Conservation (phyloP, 2,329 filamentous ascomycete genomes). For the Rutstroemia sp. region DNA sequence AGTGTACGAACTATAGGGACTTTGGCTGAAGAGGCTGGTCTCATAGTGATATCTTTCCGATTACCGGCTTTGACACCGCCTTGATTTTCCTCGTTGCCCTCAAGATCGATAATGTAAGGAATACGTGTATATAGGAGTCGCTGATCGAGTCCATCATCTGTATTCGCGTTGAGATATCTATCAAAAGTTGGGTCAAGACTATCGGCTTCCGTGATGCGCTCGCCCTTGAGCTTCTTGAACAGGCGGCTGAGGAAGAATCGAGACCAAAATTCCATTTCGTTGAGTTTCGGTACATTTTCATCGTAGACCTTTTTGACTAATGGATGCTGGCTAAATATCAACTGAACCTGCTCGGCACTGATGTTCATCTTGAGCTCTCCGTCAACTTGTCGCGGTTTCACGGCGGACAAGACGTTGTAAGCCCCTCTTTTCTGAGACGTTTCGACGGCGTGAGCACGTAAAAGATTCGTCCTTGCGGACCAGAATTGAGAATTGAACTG, state of each 20-base stretch:
- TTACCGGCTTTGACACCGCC: slow-evolving; percentile 78
- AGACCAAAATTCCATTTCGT: slow-evolving; percentile 81
- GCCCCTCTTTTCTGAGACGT: slow-evolving; percentile 77
- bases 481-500: slow-evolving; percentile 93
- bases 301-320: slow-evolving; percentile 87
- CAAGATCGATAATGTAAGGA: slow-evolving; percentile 84
- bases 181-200: slow-evolving; percentile 74
- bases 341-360: slow-evolving; percentile 82
- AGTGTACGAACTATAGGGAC: slow-evolving; percentile 83
- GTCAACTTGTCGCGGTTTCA: slow-evolving; percentile 73
- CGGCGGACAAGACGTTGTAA: slow-evolving; percentile 87
- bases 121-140: slow-evolving; percentile 58
- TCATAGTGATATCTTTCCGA: slow-evolving; percentile 83
- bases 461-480: slow-evolving; percentile 77
- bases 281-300: slow-evolving; percentile 78
- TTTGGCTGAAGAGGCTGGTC: slow-evolving; percentile 64
- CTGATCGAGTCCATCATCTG: slow-evolving; percentile 45
- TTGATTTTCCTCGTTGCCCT: slow-evolving; percentile 92
- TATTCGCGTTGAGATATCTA: slow-evolving; percentile 71
- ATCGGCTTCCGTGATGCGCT: slow-evolving; percentile 74
- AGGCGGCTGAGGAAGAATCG: slow-evolving; percentile 88
- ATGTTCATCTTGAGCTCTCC: slow-evolving; percentile 74
- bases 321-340: slow-evolving; percentile 90
- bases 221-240: slow-evolving; percentile 85
- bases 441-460: slow-evolving; percentile 88